Conservation (phyloP, 1,284 basidiomycete genomes). For the Sanghuangporus sanghuang region DNA sequence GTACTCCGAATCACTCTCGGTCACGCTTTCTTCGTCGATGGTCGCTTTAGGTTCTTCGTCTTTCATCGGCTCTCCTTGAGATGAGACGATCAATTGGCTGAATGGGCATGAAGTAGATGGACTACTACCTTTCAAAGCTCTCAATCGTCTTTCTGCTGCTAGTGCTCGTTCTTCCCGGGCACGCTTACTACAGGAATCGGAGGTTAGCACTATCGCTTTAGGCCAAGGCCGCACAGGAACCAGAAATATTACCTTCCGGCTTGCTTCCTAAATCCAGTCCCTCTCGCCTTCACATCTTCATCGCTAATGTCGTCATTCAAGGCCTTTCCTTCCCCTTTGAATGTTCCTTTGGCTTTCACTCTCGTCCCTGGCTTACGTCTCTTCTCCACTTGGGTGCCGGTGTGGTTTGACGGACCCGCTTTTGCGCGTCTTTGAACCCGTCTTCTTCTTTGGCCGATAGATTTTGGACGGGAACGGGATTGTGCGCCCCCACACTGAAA, state of each 20-base stretch:
- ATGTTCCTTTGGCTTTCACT: slow-evolving; percentile 53
- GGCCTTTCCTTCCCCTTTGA: slow-evolving; percentile 49
- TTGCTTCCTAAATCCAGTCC: slow-evolving; percentile 61
- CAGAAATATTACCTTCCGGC: slow-evolving; percentile 49
- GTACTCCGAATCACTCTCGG: slow-evolving; percentile 10
- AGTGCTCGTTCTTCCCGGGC: slow-evolving; percentile 69
- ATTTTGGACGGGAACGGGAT: slow-evolving; percentile 46
- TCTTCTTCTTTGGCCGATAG: slow-evolving; percentile 36
- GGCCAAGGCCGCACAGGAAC: neutral
- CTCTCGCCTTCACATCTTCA: slow-evolving; percentile 37
- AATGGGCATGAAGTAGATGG: neutral
- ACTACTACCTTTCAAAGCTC: slow-evolving; percentile 33
- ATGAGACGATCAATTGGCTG: slow-evolving; percentile 10
- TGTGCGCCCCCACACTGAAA: slow-evolving; percentile 78
- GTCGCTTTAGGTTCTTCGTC: slow-evolving; percentile 23
- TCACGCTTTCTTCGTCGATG: slow-evolving; percentile 18
- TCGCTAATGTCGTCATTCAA: slow-evolving; percentile 42
- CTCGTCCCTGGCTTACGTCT: slow-evolving; percentile 65
- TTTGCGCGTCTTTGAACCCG: slow-evolving; percentile 23
- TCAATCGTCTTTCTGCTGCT: slow-evolving; percentile 61
- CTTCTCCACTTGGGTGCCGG: slow-evolving; percentile 55
- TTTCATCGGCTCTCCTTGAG: slow-evolving; percentile 16
- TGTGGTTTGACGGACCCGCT: slow-evolving; percentile 45
- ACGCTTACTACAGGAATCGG: slow-evolving; percentile 47
- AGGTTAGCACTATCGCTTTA: neutral